Evolutionary conservation across 148 eudicot genomes (phyloP).

Genomic region (Rhododendron ferrugineum): DNA sequence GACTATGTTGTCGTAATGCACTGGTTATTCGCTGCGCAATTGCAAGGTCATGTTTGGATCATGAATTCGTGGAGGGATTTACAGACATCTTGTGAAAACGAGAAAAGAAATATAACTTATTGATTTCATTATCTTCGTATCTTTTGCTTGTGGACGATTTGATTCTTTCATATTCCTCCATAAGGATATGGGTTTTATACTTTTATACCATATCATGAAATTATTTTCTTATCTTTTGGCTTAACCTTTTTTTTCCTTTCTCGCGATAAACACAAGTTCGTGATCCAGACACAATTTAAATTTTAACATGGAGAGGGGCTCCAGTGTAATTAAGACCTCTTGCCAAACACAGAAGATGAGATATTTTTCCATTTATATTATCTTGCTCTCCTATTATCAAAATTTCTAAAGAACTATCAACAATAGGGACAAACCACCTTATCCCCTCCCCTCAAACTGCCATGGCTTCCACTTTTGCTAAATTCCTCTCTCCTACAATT

Average conservation of each 20-base stretch:
- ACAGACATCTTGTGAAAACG: background rate
- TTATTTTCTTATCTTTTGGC: background rate
- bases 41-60: background rate
- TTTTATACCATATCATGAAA: background rate
- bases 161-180: background rate
- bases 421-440: background rate
- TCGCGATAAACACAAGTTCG: background rate
- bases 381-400: background rate
- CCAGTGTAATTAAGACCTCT: background rate
- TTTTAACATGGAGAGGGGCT: background rate
- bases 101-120: background rate
- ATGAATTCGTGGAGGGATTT: background rate
- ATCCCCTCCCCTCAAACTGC: constrained; percentile 6
- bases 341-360: background rate
- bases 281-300: background rate
- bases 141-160: background rate
- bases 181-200: background rate
- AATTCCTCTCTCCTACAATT: constrained; percentile 10
- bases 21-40: background rate
- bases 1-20: background rate
- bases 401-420: background rate
- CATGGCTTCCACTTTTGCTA: constrained; percentile 25
- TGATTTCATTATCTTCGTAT: background rate
- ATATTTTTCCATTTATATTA: background rate
- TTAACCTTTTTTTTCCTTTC: background rate